Evolutionary conservation across 2,329 filamentous ascomycete genomes (phyloP).

Genomic region (Lachnellula arida): DNA sequence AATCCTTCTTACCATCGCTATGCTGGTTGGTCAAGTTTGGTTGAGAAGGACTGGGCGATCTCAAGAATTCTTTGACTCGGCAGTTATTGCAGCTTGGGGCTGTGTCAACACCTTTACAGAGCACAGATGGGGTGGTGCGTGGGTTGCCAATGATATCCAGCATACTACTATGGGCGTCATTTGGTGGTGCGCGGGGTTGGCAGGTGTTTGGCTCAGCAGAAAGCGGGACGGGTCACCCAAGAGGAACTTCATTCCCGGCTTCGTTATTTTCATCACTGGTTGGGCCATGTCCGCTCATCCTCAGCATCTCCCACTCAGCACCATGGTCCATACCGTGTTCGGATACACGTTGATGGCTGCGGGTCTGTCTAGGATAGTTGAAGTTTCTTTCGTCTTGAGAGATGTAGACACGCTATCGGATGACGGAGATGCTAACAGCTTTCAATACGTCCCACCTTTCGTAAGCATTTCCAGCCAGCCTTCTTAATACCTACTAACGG

Average conservation of each 20-base stretch:
- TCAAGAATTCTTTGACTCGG: conserved; percentile 94
- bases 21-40: conserved; percentile 87
- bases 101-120: conserved; percentile 98
- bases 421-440: conserved; percentile 69
- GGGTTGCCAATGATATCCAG: conserved; percentile 92
- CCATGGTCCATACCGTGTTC: conserved; percentile 83
- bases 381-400: conserved; percentile 80
- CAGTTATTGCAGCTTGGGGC: conserved; percentile 89
- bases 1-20: conserved; percentile 76
- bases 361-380: conserved; percentile 78
- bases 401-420: conserved; percentile 63
- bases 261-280: conserved; percentile 87
- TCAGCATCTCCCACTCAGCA: conserved; percentile 77
- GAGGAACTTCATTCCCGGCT: conserved; percentile 86
- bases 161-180: conserved; percentile 99
- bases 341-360: conserved; percentile 94
- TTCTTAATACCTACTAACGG: conserved; percentile 23
- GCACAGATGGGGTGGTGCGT: conserved; percentile 84
- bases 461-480: conserved; percentile 44
- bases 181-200: conserved; percentile 92
- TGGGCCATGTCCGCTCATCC: conserved; percentile 95
- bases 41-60: conserved; percentile 75
- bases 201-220: conserved; percentile 87
- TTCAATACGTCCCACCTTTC: conserved; percentile 66
- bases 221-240: conserved; percentile 80